Percentiles rank a stretch among this genome's conserved stretches.
Conservation (phyloP, 169 alveolate species). For the Eimeria tenella region DNA sequence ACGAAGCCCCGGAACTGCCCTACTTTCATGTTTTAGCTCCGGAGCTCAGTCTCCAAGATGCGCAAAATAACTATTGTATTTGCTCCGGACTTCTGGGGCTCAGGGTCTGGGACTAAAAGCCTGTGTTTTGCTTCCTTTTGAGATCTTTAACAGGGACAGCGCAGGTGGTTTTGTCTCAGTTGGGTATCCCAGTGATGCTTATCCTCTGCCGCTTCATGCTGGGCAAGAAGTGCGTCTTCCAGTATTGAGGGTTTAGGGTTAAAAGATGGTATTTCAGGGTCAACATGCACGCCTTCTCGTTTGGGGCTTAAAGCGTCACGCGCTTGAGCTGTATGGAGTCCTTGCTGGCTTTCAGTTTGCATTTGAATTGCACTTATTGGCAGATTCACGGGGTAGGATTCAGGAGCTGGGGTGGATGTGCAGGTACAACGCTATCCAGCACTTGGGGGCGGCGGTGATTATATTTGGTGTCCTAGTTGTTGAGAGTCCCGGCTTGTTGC, state of each 20-base stretch:
- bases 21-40: too few species aligned
- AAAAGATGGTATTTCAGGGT: conserved; percentile 5
- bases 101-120: not conserved
- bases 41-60: too few species aligned
- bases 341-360: not conserved
- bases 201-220: conserved; percentile 1
- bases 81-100: not conserved
- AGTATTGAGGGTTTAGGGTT: conserved; percentile 12
- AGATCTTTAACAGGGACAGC: conserved; percentile 26
- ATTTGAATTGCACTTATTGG: not conserved
- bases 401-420: not conserved
- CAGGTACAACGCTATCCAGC: conserved; percentile 79
- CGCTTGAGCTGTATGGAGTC: not conserved
- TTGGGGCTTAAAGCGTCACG: too few species aligned
- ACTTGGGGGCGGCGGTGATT: conserved; percentile 79
- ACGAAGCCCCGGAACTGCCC: not conserved
- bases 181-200: conserved; percentile 80
- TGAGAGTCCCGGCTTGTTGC: conserved; percentile 63
- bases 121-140: not conserved
- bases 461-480: conserved; percentile 81
- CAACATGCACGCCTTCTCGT: conserved; percentile 26
- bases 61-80: too few species aligned
- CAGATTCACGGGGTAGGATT: not conserved
- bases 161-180: conserved; percentile 82
- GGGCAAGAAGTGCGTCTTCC: conserved; percentile 5